Conservation (phyloP, 176 grass and related monocot genomes). For the Calamus simplicifolius region DNA sequence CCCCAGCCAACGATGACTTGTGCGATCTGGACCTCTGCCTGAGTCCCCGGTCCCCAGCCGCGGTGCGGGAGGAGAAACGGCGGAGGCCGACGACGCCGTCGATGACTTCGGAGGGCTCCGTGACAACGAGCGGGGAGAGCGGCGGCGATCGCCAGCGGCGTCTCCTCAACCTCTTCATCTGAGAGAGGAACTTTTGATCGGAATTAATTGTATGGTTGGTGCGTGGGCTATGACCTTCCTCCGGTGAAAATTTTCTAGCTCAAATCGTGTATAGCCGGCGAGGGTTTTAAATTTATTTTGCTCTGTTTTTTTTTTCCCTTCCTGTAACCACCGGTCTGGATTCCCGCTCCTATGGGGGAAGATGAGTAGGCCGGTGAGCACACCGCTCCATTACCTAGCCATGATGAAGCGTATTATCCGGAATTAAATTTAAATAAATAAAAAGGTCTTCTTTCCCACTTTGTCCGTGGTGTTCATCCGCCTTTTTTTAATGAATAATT, state of each 20-base stretch:
- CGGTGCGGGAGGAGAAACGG: conserved; percentile 2
- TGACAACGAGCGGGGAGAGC: conserved; percentile 38
- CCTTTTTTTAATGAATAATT: neutral
- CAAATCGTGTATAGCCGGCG: conserved; percentile 26
- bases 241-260: neutral
- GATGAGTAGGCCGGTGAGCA: conserved; percentile 33
- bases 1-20: neutral
- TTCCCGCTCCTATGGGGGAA: conserved; percentile 23
- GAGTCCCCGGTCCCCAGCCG: conserved; percentile 20
- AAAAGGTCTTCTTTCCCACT: too few relatives aligned
- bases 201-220: too few relatives aligned
- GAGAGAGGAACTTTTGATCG: conserved; percentile 1
- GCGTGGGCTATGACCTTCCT: neutral
- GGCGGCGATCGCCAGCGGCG: conserved; percentile 20
- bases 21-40: conserved; percentile 53
- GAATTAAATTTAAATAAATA: too few relatives aligned
- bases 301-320: neutral
- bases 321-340: conserved; percentile 37
- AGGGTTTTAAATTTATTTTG: conserved; percentile 23
- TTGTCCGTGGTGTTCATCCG: too few relatives aligned
- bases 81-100: conserved; percentile 55
- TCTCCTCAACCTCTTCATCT: conserved; percentile 80
- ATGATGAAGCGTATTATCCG: conserved; percentile 4
- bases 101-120: conserved; percentile 64
- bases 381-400: conserved; percentile 8